Conservation (phyloP, 495 filamentous ascomycete genomes). For the Aspergillus heteromorphus region DNA sequence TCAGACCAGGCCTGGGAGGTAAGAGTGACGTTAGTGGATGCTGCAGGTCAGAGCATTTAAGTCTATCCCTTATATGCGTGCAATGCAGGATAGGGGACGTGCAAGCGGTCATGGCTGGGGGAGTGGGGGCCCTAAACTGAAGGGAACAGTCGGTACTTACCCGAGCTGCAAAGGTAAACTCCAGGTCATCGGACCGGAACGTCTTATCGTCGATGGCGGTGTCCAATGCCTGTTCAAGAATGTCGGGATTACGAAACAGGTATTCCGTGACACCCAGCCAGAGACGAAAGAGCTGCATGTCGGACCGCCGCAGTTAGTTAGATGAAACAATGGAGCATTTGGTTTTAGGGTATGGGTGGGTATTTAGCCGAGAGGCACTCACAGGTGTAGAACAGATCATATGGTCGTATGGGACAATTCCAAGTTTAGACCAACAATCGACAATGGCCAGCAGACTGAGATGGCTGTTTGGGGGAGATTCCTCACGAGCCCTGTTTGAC, state of each 20-base stretch:
- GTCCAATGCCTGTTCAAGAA: slow-evolving; percentile 79
- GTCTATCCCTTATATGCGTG: no score
- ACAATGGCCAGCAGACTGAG: slow-evolving; percentile 95
- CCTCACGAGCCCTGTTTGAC: slow-evolving; percentile 53
- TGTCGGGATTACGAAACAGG: slow-evolving; percentile 76
- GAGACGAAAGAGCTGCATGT: slow-evolving; percentile 74
- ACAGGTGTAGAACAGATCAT: slow-evolving; percentile 98
- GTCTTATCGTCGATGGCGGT: slow-evolving; percentile 83
- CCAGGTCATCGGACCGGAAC: slow-evolving; percentile 86
- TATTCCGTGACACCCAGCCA: slow-evolving; percentile 98
- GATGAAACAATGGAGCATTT: neutral
- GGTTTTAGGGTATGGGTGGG: neutral
- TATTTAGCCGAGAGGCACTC: slow-evolving; percentile 20
- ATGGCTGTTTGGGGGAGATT: slow-evolving; percentile 81
- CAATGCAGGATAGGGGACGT: no score
- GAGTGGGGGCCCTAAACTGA: neutral
- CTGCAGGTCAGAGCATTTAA: neutral
- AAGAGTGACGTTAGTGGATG: neutral
- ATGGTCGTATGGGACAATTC: slow-evolving; percentile 95
- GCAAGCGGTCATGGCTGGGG: neutral
- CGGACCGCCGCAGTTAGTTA: slow-evolving; percentile 11
- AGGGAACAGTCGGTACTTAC: slow-evolving; percentile 32
- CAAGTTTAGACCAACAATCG: slow-evolving; percentile 91
- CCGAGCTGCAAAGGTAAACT: slow-evolving; percentile 93
- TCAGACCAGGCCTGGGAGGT: slow-evolving; percentile 77